Base-by-base conservation (phyloP, 2,329 filamentous ascomycete species). In the Chaetomiaceae sp. region DNA sequence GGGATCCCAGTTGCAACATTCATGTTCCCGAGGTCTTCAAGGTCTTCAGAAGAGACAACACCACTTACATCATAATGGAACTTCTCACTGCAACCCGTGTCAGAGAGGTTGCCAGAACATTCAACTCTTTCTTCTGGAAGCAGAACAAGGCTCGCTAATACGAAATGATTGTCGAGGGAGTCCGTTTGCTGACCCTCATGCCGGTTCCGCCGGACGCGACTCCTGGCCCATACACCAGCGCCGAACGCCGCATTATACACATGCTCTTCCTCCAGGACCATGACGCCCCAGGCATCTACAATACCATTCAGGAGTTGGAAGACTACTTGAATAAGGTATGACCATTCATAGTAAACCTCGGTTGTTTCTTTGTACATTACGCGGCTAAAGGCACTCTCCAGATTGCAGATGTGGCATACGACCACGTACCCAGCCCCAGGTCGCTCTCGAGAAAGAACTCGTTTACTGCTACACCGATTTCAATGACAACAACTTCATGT, bases 401-500 rank as follows among this genome's bases (percentile, higher is more conserved):
- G 42, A 19, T 44, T 23, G 42, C 33, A 44, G 14, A 23, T 13
- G 3, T 16, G 3, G 30, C 17, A 20, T 34, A 34, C 27, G 4
- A 23, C 4, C 16, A 44, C 16, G 14, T 20, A 16, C 40, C 40
- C 19, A 3, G 34, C 40, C 23, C 17, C 34, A 23, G n/a, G 33
- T 47, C 27, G n/a, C 17, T 35, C 37, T 53, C 44, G 39, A 44
- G 35, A 44, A 13, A 13, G 33, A 53, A 21, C 45, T 53, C 14
- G 30, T 48, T 13, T 53, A 39, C 35, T 48, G 39, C 34, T 44
- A 53, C 20, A 39, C 34, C n/a, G 45, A 53, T 35, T 44, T 53
- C 40, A 44, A 53, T 16, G 50, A 48, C 34, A 40, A 48, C 9
- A 53, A 53, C 44, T 53, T 48, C 27, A 43, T 53, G 40, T 35